Base-by-base conservation (phyloP, 2,329 filamentous ascomycete genomes). In the Pyricularia sp. region DNA sequence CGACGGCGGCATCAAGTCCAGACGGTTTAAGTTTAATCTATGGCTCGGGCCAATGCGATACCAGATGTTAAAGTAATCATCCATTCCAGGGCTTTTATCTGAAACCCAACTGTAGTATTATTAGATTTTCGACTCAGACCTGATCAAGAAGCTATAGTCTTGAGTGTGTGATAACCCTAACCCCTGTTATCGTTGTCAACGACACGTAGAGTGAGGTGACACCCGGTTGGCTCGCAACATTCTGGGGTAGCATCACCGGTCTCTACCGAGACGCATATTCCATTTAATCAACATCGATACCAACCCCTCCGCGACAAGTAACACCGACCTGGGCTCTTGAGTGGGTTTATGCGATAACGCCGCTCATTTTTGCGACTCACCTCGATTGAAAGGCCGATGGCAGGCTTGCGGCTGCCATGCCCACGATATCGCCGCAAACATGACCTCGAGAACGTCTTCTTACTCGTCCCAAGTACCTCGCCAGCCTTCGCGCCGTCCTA, bases 401-500 rank as follows among this genome's bases (percentile, higher is more conserved):
- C 53, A n/a, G n/a, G 22, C 22, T 24, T 26, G 53, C 24, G n/a
- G 53, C 26, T 59, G 55, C 55, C 55, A 59, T 59, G 55, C 55
- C 24, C 55, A 30, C 13, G 12, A 59, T 16, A 30, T 24, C 24
- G 28, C 26, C n/a, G 22, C 26, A 22, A 65, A 28, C 40, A 66
- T 66, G 65, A 66, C 60, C 55, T 65, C 63, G 28, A 64, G 63
- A 63, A 62, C 65, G 35, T 65, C 63, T 35, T 66, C 65, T 22
- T 64, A 53, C 60, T 60, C 65, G 9, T 59, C 60, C 30, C 44
- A 30, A 35, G 26, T 49, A 24, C 33, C 49, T 31, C 26, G 28
- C 19, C 69, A 66, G 49, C 62, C 66, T 26, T 63, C 71, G 71
- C 78, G 78, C 66, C 80, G 84, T 72, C 76, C 82, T 57, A 87